Base-by-base conservation (phyloP, 2,329 filamentous ascomycete species). In the Calonectria pseudoturangicola region DNA sequence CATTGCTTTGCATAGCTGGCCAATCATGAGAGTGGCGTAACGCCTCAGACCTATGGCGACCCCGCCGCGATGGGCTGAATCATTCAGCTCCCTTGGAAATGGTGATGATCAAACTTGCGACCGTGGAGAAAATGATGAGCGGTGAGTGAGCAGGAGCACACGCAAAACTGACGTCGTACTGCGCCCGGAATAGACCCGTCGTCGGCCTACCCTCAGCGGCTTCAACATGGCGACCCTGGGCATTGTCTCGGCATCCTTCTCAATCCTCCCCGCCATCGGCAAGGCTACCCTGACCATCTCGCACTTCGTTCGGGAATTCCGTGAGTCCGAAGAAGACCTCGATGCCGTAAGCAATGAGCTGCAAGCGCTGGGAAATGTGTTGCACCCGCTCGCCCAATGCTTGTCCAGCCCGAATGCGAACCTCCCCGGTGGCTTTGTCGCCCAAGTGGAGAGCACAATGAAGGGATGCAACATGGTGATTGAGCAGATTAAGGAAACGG, bases 1-100 rank as follows among this genome's bases (percentile, higher is more conserved):
- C 7, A 25, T 48, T 3, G 45, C 45, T 13, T 51, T 30, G 15
- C 15, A 16, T 25, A 28, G 48, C 48, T 18, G 18, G 48, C 48
- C 48, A 51, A 30, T 51, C 48, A 51, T 25, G 25, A 51, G 48
- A 25, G 48, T 51, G 48, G 25, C 25, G 48, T 28, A 51, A 51
- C 48, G 48, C 48, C 48, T 51, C 48, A 2, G 2, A 12, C 6
- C 10, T n/a, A 2, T 15, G 3, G 13, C 25, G 30, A 51, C 48
- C 48, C 48, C 48, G 48, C 47, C 47, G 12, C 21, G 25, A 50
- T 21, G n/a, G 25, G 9, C 21, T 28, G 25, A 21, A 45, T 15
- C 25, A 4, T 25, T 50, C 25, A 15, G 9, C 21, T n/a, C 47
- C 47, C 47, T 28, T 28, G 13, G 12, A 28, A 4, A 13, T 28